phyloP scores from a whole-genome alignment of 129 eudicot species.

The Ambrosia artemisiifolia region DNA sequence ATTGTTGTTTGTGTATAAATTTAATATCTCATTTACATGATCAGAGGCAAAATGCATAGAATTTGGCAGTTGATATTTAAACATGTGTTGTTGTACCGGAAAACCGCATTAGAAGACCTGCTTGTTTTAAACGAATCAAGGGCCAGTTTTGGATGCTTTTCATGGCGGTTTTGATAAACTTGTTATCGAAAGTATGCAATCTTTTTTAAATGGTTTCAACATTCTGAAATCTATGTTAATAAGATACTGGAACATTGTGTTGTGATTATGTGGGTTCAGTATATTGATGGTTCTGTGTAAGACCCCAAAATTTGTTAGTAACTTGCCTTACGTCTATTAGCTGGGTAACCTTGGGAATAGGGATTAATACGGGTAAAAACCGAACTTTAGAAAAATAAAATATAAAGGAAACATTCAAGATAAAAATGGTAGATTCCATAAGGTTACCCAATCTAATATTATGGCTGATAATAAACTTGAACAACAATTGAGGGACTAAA shows the following conservation, averaged over 20 bases:
- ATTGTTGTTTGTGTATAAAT: conserved; percentile 80
- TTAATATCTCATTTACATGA: conserved; percentile 70
- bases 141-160: conserved; percentile 70
- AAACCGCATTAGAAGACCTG: conserved; percentile 80
- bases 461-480: too few relatives aligned
- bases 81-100: conserved; percentile 79
- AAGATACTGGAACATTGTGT: conserved; percentile 81
- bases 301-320: too few relatives aligned
- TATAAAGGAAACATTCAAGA: too few relatives aligned
- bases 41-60: conserved; percentile 57
- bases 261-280: conserved; percentile 81
- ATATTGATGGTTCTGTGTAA: conserved; percentile 67
- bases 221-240: conserved; percentile 56
- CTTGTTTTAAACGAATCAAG: conserved; percentile 73
- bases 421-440: too few relatives aligned
- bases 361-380: too few relatives aligned
- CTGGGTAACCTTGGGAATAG: too few relatives aligned
- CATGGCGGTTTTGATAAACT: conserved; percentile 96
- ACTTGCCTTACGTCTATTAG: too few relatives aligned
- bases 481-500: too few relatives aligned
- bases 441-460: too few relatives aligned
- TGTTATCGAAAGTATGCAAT: conserved; percentile 57
- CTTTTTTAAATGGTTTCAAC: conserved; percentile 77
- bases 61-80: conserved; percentile 77
- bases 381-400: too few relatives aligned